These are phyloP conservation scores for Ganoderma boninense DNA, from an alignment of 1,284 basidiomycete genomes.

Conservation along the genomic window DNA sequence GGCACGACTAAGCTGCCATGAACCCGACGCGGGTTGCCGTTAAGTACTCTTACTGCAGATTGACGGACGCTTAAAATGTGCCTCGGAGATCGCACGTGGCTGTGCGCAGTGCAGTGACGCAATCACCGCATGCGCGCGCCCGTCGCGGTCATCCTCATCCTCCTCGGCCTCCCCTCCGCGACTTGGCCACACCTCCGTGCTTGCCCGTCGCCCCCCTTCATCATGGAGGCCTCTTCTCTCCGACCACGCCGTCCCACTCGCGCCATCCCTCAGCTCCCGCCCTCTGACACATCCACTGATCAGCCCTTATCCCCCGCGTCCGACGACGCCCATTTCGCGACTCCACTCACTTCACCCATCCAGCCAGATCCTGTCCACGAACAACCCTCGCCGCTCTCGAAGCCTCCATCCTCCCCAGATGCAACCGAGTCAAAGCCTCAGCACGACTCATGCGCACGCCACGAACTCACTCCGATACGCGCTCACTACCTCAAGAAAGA, in stretches of 20 bases:
- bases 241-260: constrained; percentile 33
- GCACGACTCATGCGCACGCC: constrained; percentile 27
- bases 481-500: constrained; percentile 48
- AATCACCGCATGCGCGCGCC: constrained; percentile 5
- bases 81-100: constrained; percentile 13
- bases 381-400: constrained; percentile 14
- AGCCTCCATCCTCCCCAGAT: neutral
- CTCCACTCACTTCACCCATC: constrained; percentile 38
- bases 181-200: constrained; percentile 13
- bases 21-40: neutral
- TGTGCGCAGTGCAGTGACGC: constrained; percentile 14
- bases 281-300: constrained; percentile 20
- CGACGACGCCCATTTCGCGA: constrained; percentile 35
- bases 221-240: constrained; percentile 31
- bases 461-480: constrained; percentile 43
- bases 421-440: neutral
- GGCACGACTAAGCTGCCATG: neutral
- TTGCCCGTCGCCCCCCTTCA: constrained; percentile 20
- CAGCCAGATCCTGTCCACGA: constrained; percentile 18
- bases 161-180: neutral
- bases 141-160: constrained; percentile 8
- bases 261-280: constrained; percentile 29
- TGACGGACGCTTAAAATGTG: neutral
- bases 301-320: constrained; percentile 29
- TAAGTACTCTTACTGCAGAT: neutral